Conservation (phyloP, 1,139 yeast species). For the Pneumocystis carinii region DNA sequence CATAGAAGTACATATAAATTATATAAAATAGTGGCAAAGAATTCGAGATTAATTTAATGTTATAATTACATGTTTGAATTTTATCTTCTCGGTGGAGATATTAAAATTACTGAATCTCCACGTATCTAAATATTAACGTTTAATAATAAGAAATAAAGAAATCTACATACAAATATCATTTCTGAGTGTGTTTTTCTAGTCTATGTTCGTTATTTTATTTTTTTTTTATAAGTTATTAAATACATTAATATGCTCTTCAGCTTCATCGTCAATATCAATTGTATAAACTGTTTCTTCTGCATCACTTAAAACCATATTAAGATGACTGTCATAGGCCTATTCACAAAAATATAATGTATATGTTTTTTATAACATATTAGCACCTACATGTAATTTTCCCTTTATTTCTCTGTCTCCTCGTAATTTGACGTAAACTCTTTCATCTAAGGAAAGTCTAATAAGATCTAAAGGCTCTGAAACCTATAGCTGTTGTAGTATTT, state of each 20-base stretch:
- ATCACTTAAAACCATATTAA: constrained; percentile 80
- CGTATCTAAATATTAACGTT: neutral
- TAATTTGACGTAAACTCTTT: constrained; percentile 69
- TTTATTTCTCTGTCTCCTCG: constrained; percentile 92
- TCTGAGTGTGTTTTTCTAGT: constrained; percentile 53
- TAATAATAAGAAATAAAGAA: neutral
- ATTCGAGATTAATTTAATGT: neutral
- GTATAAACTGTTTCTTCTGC: constrained; percentile 70
- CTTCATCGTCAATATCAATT: constrained; percentile 31
- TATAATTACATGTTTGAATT: neutral
- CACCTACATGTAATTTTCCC: constrained; percentile 62
- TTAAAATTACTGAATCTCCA: constrained; percentile 9
- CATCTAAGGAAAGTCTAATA: constrained; percentile 76
- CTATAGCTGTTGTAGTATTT: constrained; percentile 1
- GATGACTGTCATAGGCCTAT: constrained; percentile 9
- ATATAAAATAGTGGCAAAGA: neutral
- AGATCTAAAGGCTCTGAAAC: constrained; percentile 67
- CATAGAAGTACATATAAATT: neutral
- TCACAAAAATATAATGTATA: neutral
- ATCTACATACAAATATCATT: constrained; percentile 87
- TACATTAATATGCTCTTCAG: constrained; percentile 27
- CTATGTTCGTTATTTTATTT: constrained; percentile 16
- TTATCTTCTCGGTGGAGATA: constrained; percentile 6
- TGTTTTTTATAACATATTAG: neutral
- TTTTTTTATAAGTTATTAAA: constrained; percentile 7